A percentile compares a stretch with the other conserved stretches of the same genome.
Conservation (phyloP, 306 rosid genomes). For the Prosopis cineraria region DNA sequence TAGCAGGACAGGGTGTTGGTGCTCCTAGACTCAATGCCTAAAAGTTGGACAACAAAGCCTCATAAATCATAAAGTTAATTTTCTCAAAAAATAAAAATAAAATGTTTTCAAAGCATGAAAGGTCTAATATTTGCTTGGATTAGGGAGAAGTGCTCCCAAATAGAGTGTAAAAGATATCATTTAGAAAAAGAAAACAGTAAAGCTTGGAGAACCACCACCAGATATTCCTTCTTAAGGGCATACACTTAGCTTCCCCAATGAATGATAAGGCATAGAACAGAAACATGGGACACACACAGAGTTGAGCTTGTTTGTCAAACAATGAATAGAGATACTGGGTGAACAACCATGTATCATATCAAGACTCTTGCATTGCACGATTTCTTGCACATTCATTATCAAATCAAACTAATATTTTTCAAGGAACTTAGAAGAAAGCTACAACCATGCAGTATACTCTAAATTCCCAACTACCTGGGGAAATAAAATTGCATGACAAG, state of each 20-base stretch:
- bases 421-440: slow-evolving; percentile 18
- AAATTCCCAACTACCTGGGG: slow-evolving; percentile 72
- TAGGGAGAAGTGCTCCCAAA: too few relatives aligned
- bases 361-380: slow-evolving; percentile 25
- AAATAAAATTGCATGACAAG: slow-evolving; percentile 93
- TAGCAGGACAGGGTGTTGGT: background rate
- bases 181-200: slow-evolving; percentile 9
- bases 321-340: slow-evolving; percentile 12
- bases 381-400: slow-evolving; percentile 3
- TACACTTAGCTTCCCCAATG: background rate
- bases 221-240: background rate
- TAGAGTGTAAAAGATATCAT: background rate
- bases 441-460: slow-evolving; percentile 29
- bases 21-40: background rate
- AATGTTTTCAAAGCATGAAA: background rate
- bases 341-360: slow-evolving; percentile 25
- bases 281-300: slow-evolving; percentile 13
- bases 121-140: background rate
- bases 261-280: slow-evolving; percentile 24
- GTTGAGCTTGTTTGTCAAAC: background rate
- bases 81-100: background rate
- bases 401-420: slow-evolving; percentile 22
- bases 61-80: background rate
- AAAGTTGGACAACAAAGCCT: background rate
- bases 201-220: background rate